A percentile compares a stretch with the other conserved stretches of the same genome.
These are phyloP conservation scores for Fraxinus anomala DNA, from an alignment of 257 asterid genomes.

Conservation along the genomic window DNA sequence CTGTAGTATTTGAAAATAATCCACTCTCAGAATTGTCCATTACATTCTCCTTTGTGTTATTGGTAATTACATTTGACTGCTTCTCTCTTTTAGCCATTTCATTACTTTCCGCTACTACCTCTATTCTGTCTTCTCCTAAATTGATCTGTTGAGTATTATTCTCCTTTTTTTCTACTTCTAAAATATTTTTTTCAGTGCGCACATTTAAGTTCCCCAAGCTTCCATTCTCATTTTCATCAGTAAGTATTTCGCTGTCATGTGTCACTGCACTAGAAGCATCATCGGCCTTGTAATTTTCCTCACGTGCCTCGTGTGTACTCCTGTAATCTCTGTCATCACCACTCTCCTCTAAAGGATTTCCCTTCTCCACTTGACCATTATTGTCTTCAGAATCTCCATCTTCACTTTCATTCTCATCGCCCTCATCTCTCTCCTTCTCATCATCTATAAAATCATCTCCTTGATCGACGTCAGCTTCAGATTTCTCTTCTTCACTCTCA, in stretches of 20 bases:
- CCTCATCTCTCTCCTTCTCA: slow-evolving; percentile 50
- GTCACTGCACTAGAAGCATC: slow-evolving; percentile 99
- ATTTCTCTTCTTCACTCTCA: slow-evolving; percentile 64
- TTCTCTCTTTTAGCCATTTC: slow-evolving; percentile 34
- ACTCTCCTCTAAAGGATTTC: slow-evolving; percentile 37
- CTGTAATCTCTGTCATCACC: slow-evolving; percentile 50
- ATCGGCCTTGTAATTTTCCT: slow-evolving; percentile 88
- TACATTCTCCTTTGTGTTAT: slow-evolving; percentile 29
- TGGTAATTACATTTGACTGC: slow-evolving; percentile 31
- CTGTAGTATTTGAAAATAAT: slow-evolving; percentile 39
- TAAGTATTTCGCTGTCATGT: slow-evolving; percentile 41
- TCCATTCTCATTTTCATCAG: slow-evolving; percentile 42
- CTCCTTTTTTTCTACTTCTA: slow-evolving; percentile 34
- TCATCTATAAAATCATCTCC: slow-evolving; percentile 52
- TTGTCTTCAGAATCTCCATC: slow-evolving; percentile 51
- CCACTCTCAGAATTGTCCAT: slow-evolving; percentile 27
- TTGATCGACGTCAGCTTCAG: slow-evolving; percentile 51
- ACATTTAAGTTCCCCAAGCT: slow-evolving; percentile 38
- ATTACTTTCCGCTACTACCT: slow-evolving; percentile 37
- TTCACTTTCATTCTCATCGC: slow-evolving; percentile 50
- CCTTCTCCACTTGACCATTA: slow-evolving; percentile 42
- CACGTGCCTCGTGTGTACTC: slow-evolving; percentile 67
- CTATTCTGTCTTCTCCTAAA: slow-evolving; percentile 30
- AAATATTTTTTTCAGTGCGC: slow-evolving; percentile 27
- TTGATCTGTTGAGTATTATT: slow-evolving; percentile 27